Base-by-base conservation (phyloP, 2,329 filamentous ascomycete genomes). In the Colletotrichum sp. region DNA sequence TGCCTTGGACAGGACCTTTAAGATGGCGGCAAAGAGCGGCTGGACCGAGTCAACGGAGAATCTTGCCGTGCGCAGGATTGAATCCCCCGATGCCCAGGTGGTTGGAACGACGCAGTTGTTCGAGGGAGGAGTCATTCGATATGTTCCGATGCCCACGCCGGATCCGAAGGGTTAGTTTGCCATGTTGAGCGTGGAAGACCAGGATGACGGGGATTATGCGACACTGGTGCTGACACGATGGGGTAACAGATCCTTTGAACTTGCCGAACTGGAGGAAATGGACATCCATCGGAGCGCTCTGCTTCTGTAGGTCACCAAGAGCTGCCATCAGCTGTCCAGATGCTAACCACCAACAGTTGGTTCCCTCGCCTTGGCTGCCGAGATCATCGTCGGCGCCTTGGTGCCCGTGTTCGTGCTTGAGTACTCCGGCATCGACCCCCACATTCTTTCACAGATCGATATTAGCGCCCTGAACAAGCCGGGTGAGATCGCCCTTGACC, bases 351-450 rank as follows among this genome's bases (percentile, higher is more conserved):
- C 13, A n/a, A 26, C 34, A 77, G 77, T 78, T 30, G 77, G 77
- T 13, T 77, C 77, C 10, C 77, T 78, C 18, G 77, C 77, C 8
- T 66, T 78, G 26, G 43, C 77, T 15, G 77, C 77, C 43, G 77
- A 78, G 69, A 67, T 79, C 38, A 80, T 82, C 61, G 79, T 84
- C 64, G 82, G 80, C 38, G 78, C 78, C 5, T 77, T 84, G 43
- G 77, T 84, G 13, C 83, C 84, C 52, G 79, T 85, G 30, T 85
- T 84, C 71, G 77, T 82, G 10, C 79, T 84, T 67, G 81, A 84
- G 76, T 85, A 85, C 67, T 80, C 82, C 15, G 82, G 83, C 32
- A 78, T 83, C 26, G 79, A 82, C 75, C 79, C 83, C 6, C 78
- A 80, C n/a, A 77, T 80, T n/a, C 78, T 84, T 34, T 79, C 77